A percentile compares a stretch with the other conserved stretches of the same genome.
These are phyloP conservation scores for Pythium biforme DNA, from an alignment of 352 stramenopile genomes.

Conservation along the genomic window DNA sequence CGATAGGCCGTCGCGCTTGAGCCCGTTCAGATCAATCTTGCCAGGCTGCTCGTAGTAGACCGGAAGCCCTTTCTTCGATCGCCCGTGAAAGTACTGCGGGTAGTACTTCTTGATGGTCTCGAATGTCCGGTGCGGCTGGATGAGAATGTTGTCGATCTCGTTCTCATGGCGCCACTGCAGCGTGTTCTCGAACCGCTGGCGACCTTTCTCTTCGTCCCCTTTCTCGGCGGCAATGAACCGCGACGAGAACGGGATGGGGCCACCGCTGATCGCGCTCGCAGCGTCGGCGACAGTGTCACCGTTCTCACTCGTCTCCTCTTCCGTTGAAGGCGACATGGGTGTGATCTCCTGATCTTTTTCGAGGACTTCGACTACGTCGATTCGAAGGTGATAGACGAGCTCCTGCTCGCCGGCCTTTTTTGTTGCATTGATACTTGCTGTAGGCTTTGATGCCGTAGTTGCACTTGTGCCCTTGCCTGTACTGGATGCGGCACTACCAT, in stretches of 20 bases:
- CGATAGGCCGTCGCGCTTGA: constrained; percentile 85
- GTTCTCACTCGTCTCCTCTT: constrained; percentile 22
- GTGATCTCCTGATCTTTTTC: constrained; percentile 33
- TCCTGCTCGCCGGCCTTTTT: constrained; percentile 27
- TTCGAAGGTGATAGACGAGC: constrained; percentile 47
- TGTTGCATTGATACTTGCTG: background rate
- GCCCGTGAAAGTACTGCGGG: constrained; percentile 89
- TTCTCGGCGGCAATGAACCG: constrained; percentile 86
- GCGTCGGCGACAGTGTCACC: background rate
- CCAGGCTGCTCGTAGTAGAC: constrained; percentile 87
- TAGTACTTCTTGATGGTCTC: constrained; percentile 92
- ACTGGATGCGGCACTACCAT: constrained; percentile 15
- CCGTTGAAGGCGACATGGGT: constrained; percentile 8
- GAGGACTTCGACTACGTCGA: constrained; percentile 66
- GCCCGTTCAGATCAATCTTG: constrained; percentile 83
- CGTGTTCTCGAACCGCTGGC: constrained; percentile 69
- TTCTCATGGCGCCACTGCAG: constrained; percentile 87
- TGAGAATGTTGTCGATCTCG: constrained; percentile 85
- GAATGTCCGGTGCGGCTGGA: constrained; percentile 77
- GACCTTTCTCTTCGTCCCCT: constrained; percentile 77
- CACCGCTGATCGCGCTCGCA: constrained; percentile 41
- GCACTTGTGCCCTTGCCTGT: constrained; percentile 1
- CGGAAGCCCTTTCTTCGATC: constrained; percentile 66
- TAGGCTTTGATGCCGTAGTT: background rate
- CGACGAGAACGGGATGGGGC: constrained; percentile 68